Base-by-base conservation (phyloP, 352 stramenopile species). In the Plasmopara muralis region DNA sequence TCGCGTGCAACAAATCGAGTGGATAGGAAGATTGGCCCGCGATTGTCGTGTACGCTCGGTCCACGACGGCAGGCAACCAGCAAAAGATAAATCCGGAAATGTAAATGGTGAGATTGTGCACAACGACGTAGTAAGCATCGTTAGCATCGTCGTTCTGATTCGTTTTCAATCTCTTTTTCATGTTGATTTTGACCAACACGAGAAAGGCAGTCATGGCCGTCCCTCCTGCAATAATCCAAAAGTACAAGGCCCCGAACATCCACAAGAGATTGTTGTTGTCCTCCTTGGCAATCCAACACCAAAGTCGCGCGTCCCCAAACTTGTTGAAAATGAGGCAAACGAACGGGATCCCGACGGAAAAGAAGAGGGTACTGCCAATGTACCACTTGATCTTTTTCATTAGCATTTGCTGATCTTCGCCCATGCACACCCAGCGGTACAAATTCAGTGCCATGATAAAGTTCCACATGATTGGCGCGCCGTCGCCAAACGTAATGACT, bases 321-420 rank as follows among this genome's bases (percentile, higher is more conserved):
- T 79, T 78, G 54, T 77, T 52, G 56, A 81, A 83, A 16, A 86
- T 54, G 42, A 78, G 55, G 48, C 64, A 74, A 16, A 77, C 61
- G 12, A 56, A 73, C 9, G 68, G 67, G 48, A 90, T 85, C 5
- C 64, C 40, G 9, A 90, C 58, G 10, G 74, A 74, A 57, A 89
- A 84, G 30, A 74, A 49, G 40, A 89, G 63, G 6, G 64, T 89
- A 30, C 57, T 66, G 33, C 70, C 43, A 37, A 90, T 78, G 53
- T 91, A 91, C 62, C 69, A 87, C 58, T 89, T 89, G 63, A 93
- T 88, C 49, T 79, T 82, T 40, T 80, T 76, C 66, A 88, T 77
- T 34, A 91, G 74, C 71, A 87, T 85, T 43, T 83, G 77, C 62
- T 89, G 78, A 59, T 93, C 81, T 44, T 90, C 77, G 9, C 83